These are phyloP conservation scores for Cladosporium sp. DNA, from an alignment of 2,329 filamentous ascomycete genomes.

Conservation along the genomic window DNA sequence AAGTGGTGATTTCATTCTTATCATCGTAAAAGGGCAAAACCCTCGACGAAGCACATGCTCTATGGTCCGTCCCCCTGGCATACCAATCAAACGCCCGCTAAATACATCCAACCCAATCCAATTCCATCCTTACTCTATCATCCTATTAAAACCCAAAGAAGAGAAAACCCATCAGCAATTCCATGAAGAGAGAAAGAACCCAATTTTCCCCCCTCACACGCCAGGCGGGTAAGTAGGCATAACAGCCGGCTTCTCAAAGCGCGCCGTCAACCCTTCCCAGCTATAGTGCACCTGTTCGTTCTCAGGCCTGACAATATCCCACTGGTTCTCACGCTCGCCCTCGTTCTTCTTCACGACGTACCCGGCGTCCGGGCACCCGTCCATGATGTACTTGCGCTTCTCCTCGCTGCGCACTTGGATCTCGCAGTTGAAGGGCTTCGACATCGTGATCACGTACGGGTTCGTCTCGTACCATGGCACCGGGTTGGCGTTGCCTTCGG, in stretches of 20 bases:
- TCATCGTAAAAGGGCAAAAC: too few species aligned
- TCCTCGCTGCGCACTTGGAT: constrained; percentile 28
- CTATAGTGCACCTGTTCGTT: constrained; percentile 10
- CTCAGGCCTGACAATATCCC: constrained; percentile 15
- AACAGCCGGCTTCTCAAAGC: constrained; percentile 9
- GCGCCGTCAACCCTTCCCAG: constrained; percentile 12
- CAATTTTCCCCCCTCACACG: neutral
- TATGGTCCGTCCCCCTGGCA: neutral
- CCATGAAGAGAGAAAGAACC: neutral
- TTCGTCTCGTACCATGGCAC: constrained; percentile 32
- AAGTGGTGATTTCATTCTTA: too few species aligned
- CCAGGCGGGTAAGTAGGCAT: constrained; percentile 13
- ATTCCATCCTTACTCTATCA: too few species aligned
- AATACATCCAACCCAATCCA: neutral
- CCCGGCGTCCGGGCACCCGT: constrained; percentile 22
- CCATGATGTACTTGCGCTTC: constrained; percentile 28
- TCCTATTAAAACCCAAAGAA: too few species aligned
- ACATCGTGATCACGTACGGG: constrained; percentile 33
- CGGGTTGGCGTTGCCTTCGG: constrained; percentile 21
- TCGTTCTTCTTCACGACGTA: constrained; percentile 23
- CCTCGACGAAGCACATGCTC: neutral
- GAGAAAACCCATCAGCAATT: too few species aligned
- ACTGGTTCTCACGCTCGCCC: constrained; percentile 14
- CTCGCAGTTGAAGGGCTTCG: constrained; percentile 29
- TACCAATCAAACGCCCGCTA: neutral